Base-by-base conservation (phyloP, 2,329 filamentous ascomycete genomes). In the Hypoxylon sp. region DNA sequence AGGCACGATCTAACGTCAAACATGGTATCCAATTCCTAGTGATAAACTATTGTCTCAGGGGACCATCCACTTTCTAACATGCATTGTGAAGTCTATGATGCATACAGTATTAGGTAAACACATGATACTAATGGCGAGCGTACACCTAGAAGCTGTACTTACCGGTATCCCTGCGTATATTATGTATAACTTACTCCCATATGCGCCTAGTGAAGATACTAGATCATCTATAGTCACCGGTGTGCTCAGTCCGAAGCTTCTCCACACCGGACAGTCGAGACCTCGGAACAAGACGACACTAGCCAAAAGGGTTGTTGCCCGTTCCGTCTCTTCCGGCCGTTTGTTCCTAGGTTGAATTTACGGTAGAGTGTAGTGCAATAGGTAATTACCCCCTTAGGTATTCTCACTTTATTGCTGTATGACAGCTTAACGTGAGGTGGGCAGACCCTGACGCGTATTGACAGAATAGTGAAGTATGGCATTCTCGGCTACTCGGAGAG, bases 281-380 rank as follows among this genome's bases (percentile, higher is more conserved):
- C 19, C 17, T 35, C 42, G 51, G 19, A 14, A 26, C 10, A 24
- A 42, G 47, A 44, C 24, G 24, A 24, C 29, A 44, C 5, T 33
- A 13, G 3, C 52, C 35, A 35, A 29, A 31, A 37, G 11, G 33
- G 47, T 22, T n/a, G 31, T 22, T 29, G 47, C 29, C 19, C n/a
- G 47, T 63, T 19, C 61, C 61, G 53, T n/a, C 3, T 39, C 26
- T 59, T 63, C 47, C 35, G 53, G 48, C 51, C 37, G 39, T 47
- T n/a, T 37, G 14, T 31, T 10, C n/a, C 42, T 13, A 29, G 44
- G 31, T 9, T 24, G 26, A 11, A 35, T 17, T 17, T 6, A 19
- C 24, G 14, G 22, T 13, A 50, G 9, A 52, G 33, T 26, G n/a
- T 29, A 14, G 26, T 35, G 22, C 14, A 33, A 19, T 29, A 50